These are phyloP conservation scores for Eucalyptus sideroxylon DNA, from an alignment of 345 rosid genomes.

Conservation along the genomic window DNA sequence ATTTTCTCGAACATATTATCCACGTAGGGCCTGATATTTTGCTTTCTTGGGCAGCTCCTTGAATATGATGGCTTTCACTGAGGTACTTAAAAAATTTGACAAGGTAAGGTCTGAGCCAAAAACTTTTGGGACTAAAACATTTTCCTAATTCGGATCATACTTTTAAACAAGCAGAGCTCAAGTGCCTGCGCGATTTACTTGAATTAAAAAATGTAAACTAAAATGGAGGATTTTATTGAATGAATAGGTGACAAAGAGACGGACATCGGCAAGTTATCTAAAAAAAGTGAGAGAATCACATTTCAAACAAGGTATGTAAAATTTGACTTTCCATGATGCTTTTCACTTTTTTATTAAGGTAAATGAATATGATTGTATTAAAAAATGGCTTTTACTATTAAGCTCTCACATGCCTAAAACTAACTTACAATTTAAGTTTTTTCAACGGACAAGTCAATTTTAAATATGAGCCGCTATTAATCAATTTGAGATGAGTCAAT, in stretches of 20 bases:
- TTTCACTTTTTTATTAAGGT: neutral
- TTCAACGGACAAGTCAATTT: no score
- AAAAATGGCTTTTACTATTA: no score
- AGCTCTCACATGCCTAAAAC: no score
- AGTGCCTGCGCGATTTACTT: neutral
- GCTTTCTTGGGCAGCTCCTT: conserved; percentile 43
- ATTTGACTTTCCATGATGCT: neutral
- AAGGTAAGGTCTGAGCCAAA: conserved; percentile 36
- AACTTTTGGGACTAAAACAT: neutral
- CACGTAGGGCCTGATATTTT: neutral
- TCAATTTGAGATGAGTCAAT: fast-evolving
- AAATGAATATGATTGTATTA: neutral
- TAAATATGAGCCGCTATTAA: fast-evolving
- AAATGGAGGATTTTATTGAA: neutral
- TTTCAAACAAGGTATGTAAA: conserved; percentile 75
- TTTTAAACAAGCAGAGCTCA: neutral
- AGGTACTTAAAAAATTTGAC: conserved; percentile 91
- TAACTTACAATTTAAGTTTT: fast-evolving
- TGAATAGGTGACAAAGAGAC: conserved; percentile 67
- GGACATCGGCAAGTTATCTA: conserved; percentile 70
- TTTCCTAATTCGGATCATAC: neutral
- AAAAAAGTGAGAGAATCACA: conserved; percentile 78
- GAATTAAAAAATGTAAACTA: neutral
- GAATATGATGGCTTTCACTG: conserved; percentile 81
- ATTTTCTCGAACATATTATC: neutral